These are phyloP conservation scores for Polysphondylium violaceum DNA, from an alignment of 78 protist genomes.

Conservation along the genomic window DNA sequence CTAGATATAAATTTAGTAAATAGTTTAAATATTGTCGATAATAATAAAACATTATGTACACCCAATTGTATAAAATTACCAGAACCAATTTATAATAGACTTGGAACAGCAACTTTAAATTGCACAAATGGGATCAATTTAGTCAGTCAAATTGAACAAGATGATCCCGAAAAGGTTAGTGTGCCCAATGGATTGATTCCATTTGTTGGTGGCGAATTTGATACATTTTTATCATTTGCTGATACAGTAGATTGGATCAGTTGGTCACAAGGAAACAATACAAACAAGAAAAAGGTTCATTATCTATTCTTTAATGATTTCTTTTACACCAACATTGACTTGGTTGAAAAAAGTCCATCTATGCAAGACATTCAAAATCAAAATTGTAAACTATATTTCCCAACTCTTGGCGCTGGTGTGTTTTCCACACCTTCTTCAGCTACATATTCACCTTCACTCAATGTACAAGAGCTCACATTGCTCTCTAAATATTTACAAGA, in stretches of 20 bases:
- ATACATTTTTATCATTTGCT: neutral
- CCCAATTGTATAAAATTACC: neutral
- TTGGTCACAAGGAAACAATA: too few relatives aligned
- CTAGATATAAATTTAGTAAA: neutral
- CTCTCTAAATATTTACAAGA: neutral
- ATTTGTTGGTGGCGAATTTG: neutral
- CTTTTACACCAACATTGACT: too few relatives aligned
- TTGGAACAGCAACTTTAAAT: neutral
- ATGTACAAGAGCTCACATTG: neutral
- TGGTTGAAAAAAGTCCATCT: too few relatives aligned
- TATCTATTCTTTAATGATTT: neutral
- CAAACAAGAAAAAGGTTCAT: neutral
- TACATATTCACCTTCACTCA: neutral
- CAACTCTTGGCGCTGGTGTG: too few relatives aligned
- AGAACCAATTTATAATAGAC: neutral
- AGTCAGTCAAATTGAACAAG: neutral
- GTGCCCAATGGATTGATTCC: constrained; percentile 1
- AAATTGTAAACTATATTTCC: too few relatives aligned
- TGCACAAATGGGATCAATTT: neutral
- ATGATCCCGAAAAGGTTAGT: neutral
- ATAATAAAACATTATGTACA: neutral
- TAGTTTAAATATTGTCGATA: neutral
- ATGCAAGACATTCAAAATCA: too few relatives aligned
- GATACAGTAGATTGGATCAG: neutral
- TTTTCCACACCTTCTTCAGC: too few relatives aligned